Base-by-base conservation (phyloP, 768 basidiomycete genomes). In the Tricholoma sp. region DNA sequence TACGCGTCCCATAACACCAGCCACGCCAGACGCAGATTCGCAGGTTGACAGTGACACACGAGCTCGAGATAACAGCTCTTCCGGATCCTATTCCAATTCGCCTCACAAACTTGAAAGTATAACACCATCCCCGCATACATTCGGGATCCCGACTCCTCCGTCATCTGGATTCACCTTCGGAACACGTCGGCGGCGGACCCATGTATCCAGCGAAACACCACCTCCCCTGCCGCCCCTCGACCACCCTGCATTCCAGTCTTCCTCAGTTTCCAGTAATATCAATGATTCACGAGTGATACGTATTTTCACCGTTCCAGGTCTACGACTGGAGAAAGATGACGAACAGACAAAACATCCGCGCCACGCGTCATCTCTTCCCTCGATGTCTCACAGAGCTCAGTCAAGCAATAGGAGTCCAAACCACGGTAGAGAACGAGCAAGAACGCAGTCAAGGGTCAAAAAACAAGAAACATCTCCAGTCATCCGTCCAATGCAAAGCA, bases 211-310 rank as follows among this genome's bases (percentile, higher is more conserved):
- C 45, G 72, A 74, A 17, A 64, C 71, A 31, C 75, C 69, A 4
- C 83, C 84, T 8, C 82, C 84, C 12, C 63, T 85, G 34, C 83
- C 83, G n/a, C 73, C 80, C 13, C 74, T 84, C 29, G 69, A 76
- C 53, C 84, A 78, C 70, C 81, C 64, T 55, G 72, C 65, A 41
- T 73, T 74, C 58, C 62, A 51, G 33, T 57, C 55, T 24, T 37
- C 59, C 11, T 47, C 56, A 11, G 51, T 33, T 20, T 57, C 52
- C 42, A 50, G 32, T 12, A 31, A 42, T 55, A 54, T 36, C 8
- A 17, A 18, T 56, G 18, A 11, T 34, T n/a, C 45, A 45, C 32
- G 55, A 31, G 41, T 39, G 12, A 34, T 55, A n/a, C 52, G 20
- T 31, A 42, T 37, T 32, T 53, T 45, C n/a, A 51, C 48, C 39